Evolutionary conservation across 257 asterid species (phyloP).

Genomic region (Craterostigma plantagineum): DNA sequence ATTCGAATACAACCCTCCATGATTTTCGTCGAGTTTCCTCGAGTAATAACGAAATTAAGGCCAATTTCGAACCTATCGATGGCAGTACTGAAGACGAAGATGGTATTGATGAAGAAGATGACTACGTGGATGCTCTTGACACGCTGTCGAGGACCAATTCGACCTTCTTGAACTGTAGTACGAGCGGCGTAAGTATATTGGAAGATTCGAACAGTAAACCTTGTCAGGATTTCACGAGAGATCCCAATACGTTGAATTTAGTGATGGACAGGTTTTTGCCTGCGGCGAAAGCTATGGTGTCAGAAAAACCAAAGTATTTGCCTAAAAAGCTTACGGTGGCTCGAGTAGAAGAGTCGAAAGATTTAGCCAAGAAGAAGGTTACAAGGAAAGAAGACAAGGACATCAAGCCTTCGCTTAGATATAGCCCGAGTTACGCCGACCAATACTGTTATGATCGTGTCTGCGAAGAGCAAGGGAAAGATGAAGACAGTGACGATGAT

Average conservation of each 20-base stretch:
- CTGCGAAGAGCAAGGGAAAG: too few species aligned
- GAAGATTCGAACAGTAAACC: slow-evolving; percentile 20
- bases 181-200: slow-evolving; percentile 31
- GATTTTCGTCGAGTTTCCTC: too few species aligned
- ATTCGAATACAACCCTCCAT: too few species aligned
- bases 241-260: slow-evolving; percentile 21
- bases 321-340: slow-evolving; percentile 4
- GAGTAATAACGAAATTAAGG: too few species aligned
- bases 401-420: slow-evolving; percentile 29
- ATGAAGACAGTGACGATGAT: slow-evolving; percentile 18
- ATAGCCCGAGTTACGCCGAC: slow-evolving; percentile 35
- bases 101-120: slow-evolving; percentile 8
- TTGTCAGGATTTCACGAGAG: slow-evolving; percentile 11
- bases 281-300: slow-evolving; percentile 40
- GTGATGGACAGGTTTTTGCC: slow-evolving; percentile 29
- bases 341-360: slow-evolving; percentile 11
- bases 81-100: slow-evolving; percentile 8
- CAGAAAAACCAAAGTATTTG: slow-evolving; percentile 26
- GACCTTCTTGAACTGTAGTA: slow-evolving; percentile 28
- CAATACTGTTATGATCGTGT: slow-evolving; percentile 17
- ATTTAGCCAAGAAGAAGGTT: slow-evolving; percentile 14
- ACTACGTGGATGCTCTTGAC: slow-evolving; percentile 31
- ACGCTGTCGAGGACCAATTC: slow-evolving; percentile 38
- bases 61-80: too few species aligned
- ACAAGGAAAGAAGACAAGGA: slow-evolving; percentile 19